Conservation (phyloP, 768 basidiomycete species). For the Dentipellis sp. region DNA sequence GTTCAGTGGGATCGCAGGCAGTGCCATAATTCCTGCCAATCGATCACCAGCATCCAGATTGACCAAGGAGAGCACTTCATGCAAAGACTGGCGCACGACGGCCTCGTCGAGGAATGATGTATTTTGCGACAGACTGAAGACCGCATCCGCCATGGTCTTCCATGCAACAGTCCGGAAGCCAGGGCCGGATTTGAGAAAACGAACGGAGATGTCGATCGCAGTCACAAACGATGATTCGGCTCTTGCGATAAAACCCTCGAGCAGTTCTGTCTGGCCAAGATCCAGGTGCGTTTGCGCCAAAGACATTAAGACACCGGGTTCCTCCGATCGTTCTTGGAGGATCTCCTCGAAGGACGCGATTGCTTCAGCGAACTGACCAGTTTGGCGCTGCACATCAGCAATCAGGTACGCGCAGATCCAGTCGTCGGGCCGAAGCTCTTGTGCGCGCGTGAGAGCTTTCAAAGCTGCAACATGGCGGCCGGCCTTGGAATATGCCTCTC, state of each 20-base stretch:
- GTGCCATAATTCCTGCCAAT: conserved; percentile 31
- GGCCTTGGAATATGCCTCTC: conserved; percentile 83
- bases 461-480: conserved; percentile 85
- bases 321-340: conserved; percentile 44
- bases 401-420: conserved; percentile 83
- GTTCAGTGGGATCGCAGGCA: conserved; percentile 15
- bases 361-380: conserved; percentile 69
- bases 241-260: conserved; percentile 63
- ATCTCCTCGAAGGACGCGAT: conserved; percentile 55
- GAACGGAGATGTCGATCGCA: conserved; percentile 44
- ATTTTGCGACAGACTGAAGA: conserved; percentile 53
- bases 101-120: conserved; percentile 39
- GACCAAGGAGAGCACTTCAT: conserved; percentile 28
- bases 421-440: conserved; percentile 61
- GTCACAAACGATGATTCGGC: conserved; percentile 64
- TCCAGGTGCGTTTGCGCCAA: conserved; percentile 67
- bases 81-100: conserved; percentile 26
- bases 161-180: conserved; percentile 70
- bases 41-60: conserved; percentile 31
- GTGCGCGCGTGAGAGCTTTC: conserved; percentile 74
- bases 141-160: conserved; percentile 77
- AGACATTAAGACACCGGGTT: conserved; percentile 63
- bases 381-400: conserved; percentile 74
- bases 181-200: conserved; percentile 38
- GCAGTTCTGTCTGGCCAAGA: conserved; percentile 54